Evolutionary conservation across 306 rosid species (phyloP), one percentile per base, ranked within the genome.

Genomic region (Arachis stenosperma): DNA sequence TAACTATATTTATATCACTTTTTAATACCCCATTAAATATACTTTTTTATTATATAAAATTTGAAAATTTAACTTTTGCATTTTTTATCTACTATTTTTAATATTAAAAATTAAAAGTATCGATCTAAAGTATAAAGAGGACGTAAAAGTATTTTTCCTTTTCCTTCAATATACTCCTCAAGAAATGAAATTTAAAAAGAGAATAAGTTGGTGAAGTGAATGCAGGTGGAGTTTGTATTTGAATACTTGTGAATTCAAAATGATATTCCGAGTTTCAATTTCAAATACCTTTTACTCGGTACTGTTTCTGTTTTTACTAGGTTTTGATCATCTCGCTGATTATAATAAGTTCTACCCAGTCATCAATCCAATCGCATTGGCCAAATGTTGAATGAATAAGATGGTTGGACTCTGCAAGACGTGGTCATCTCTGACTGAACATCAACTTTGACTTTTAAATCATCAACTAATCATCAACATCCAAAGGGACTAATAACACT

Each of bases 381-480:
- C 17, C 17, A 13, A 56, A 8, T 12, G 10, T 4, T 7, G 37
- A 56, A 41, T n/a, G 53, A 41, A 27, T 42, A 37, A 72, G 48
- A 60, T 60, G 17, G 76, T 47, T 33, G 2, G 17, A 22, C 40
- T 55, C 42, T 10, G 40, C 59, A 52, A 17, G 70, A 52, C 42
- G 42, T 1, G 69, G 10, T 50, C 63, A 3, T 5, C 47, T 44
- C 30, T 22, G 37, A 22, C 37, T 8, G 39, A 58, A 58, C 33
- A 43, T 43, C 6, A 46, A 36, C 44, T 59, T 36, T 63, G 43
- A 64, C 47, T 53, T 42, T 65, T 63, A 65, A 74, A 74, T 64
- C 30, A 29, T 42, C 27, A 53, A 42, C 17, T 17, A 17, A 17
- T 17, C 17, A 17, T 17, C 17, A 17, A 17, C 17, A 17, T 17